Conservation (phyloP, 495 filamentous ascomycete species). For the Apodospora peruviana region DNA sequence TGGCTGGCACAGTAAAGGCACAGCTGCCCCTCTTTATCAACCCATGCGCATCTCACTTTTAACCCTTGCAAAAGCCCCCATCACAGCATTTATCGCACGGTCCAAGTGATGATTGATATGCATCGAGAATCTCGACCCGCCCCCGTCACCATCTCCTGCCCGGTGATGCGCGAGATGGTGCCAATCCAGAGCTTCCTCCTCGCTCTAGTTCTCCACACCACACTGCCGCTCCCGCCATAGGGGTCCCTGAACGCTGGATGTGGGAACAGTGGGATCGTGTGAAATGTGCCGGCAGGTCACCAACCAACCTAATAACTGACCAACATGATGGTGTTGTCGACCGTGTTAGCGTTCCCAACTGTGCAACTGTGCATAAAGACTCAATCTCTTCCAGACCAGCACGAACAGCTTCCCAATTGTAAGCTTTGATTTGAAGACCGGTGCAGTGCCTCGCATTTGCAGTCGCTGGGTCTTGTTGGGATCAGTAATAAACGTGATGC, state of each 20-base stretch:
- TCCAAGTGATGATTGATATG: background rate
- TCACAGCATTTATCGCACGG: background rate
- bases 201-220: background rate
- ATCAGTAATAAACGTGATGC: background rate
- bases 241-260: background rate
- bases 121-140: background rate
- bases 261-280: too few species aligned
- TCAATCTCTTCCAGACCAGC: background rate
- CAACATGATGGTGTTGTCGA: too few species aligned
- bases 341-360: background rate
- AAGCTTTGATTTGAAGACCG: too few species aligned
- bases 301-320: too few species aligned
- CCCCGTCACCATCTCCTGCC: background rate
- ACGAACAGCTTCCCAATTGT: background rate
- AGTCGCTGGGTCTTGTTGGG: background rate
- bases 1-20: constrained; percentile 15
- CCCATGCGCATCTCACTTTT: background rate
- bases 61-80: background rate
- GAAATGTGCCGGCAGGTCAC: too few species aligned
- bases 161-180: background rate
- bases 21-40: constrained; percentile 3
- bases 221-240: background rate
- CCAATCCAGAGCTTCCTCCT: background rate
- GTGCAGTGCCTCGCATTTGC: background rate
- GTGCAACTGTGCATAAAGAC: background rate